phyloP scores from a whole-genome alignment of 192 early-diverging fungal species.

The Podila horticola region DNA sequence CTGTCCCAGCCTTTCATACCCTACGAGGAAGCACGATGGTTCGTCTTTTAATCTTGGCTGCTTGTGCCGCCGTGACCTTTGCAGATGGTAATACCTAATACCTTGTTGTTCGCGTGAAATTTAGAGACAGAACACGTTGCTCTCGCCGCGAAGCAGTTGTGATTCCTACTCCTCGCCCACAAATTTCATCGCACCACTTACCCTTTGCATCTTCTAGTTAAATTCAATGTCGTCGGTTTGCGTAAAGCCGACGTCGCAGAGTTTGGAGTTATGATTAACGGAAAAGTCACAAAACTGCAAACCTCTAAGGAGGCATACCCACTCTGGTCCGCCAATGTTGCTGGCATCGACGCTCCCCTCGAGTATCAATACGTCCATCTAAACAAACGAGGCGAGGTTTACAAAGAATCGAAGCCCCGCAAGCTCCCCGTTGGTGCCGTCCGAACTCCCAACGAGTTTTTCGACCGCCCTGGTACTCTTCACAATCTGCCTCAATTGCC shows the following conservation, averaged over 20 bases:
- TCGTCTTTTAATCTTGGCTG: slow-evolving; percentile 16
- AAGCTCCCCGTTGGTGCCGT: background rate
- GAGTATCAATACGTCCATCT: background rate
- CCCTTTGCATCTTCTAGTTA: slow-evolving; percentile 7
- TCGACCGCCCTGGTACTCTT: background rate
- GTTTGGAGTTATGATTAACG: too few species aligned
- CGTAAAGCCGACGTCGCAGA: too few species aligned
- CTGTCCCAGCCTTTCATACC: slow-evolving; percentile 10
- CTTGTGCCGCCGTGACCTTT: slow-evolving; percentile 6
- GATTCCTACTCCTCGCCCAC: background rate
- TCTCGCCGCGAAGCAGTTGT: background rate
- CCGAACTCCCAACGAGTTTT: background rate
- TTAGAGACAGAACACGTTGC: background rate
- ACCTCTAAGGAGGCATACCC: background rate
- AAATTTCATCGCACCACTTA: slow-evolving; percentile 3
- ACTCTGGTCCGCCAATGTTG: slow-evolving; percentile 4
- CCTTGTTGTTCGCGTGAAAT: background rate
- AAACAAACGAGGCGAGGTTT: background rate
- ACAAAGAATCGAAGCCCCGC: slow-evolving; percentile 8
- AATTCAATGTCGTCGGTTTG: too few species aligned
- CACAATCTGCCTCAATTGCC: background rate
- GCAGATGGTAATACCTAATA: slow-evolving; percentile 17
- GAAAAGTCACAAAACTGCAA: too few species aligned
- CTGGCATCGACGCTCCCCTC: background rate
- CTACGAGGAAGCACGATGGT: slow-evolving; percentile 15